Conservation (phyloP, 129 eudicot genomes). For the Logfia minima region DNA sequence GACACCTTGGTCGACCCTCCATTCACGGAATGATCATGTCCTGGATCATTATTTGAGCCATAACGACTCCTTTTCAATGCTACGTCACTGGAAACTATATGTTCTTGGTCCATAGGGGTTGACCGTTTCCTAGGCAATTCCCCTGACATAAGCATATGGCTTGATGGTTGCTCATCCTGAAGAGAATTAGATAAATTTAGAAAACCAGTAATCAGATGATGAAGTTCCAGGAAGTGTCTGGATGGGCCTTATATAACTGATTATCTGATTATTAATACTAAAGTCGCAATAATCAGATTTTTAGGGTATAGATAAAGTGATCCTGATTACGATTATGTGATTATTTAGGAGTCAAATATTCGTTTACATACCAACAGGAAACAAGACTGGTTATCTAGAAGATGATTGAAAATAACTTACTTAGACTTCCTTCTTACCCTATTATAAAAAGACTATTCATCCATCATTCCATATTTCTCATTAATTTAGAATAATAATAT, state of each 20-base stretch:
- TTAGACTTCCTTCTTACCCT: constrained; percentile 3
- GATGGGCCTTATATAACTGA: neutral
- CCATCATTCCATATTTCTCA: neutral
- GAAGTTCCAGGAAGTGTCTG: neutral
- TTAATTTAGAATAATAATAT: neutral
- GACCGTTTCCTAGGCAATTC: constrained; percentile 57
- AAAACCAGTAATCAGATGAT: neutral
- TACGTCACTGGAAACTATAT: constrained; percentile 34
- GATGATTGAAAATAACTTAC: neutral
- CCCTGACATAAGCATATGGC: constrained; percentile 42
- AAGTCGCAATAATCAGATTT: neutral
- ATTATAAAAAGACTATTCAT: neutral
- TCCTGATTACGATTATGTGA: neutral
- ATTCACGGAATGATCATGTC: constrained; percentile 45
- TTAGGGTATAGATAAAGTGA: neutral
- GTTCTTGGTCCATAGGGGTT: constrained; percentile 51
- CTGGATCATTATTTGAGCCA: constrained; percentile 48
- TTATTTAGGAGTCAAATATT: neutral
- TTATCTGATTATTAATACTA: too few relatives aligned
- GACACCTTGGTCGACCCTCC: constrained; percentile 56
- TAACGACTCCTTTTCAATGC: constrained; percentile 67
- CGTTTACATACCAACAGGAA: neutral
- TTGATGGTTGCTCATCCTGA: constrained; percentile 74
- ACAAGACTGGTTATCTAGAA: neutral
- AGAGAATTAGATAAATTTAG: neutral